Percentiles rank a stretch among this genome's conserved stretches.
phyloP scores from a whole-genome alignment of 257 asterid genomes.

The Solanum phureja region DNA sequence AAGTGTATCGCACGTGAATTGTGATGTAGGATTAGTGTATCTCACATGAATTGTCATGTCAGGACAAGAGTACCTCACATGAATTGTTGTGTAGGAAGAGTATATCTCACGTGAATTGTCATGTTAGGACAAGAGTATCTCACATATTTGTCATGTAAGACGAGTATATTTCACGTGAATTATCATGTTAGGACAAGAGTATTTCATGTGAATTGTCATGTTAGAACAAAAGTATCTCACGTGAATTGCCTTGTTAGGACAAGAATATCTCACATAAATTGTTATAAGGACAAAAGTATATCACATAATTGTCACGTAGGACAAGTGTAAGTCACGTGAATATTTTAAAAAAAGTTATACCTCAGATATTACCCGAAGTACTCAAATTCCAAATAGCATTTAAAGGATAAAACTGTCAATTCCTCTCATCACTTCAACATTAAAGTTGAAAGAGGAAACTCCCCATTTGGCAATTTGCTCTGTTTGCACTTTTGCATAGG shows the following conservation, averaged over 20 bases:
- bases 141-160: neutral
- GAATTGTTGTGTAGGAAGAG: neutral
- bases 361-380: neutral
- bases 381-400: neutral
- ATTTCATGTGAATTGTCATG: neutral
- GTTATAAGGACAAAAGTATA: no score
- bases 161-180: no score
- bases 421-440: neutral
- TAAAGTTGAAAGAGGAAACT: neutral
- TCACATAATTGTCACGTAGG: no score
- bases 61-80: no score
- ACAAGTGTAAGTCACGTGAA: no score
- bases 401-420: neutral
- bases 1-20: neutral
- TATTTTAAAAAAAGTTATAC: neutral
- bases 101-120: no score
- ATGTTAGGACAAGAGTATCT: no score
- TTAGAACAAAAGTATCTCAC: neutral
- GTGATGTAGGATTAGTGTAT: no score
- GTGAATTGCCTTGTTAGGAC: neutral
- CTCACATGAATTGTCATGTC: no score
- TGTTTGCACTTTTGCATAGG: neutral
- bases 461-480: neutral
- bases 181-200: no score
- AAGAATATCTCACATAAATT: neutral